Conservation (phyloP, 2,329 filamentous ascomycete species). For the Cytospora paraplurivora region DNA sequence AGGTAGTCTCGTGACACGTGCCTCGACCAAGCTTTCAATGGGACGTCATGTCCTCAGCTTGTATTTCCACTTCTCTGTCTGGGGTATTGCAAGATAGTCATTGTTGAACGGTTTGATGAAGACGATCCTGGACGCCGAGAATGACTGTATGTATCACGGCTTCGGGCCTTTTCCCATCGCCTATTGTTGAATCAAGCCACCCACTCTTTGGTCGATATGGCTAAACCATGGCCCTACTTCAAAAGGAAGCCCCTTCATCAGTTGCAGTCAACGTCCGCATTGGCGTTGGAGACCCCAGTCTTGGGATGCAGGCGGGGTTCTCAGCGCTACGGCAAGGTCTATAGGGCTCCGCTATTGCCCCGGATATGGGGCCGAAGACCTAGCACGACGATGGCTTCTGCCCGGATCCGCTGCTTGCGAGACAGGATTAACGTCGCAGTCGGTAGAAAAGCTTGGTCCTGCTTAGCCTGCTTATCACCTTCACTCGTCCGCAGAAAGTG, state of each 20-base stretch:
- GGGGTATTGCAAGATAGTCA: not conserved
- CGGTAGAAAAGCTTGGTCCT: not conserved
- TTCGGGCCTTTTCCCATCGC: not conserved
- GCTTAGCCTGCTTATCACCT: not conserved
- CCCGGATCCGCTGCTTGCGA: conserved; percentile 1
- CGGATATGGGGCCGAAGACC: conserved; percentile 2
- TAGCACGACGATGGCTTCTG: conserved; percentile 6
- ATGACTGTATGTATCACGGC: not conserved
- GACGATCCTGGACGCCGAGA: not conserved
- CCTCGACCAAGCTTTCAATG: not conserved
- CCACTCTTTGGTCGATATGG: not conserved
- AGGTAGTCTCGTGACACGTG: too few relatives aligned
- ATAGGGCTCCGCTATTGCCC: conserved; percentile 9
- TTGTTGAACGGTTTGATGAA: not conserved
- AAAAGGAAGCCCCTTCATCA: not conserved
- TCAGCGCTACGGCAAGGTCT: conserved; percentile 7
- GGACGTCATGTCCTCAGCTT: not conserved
- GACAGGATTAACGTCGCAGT: not conserved
- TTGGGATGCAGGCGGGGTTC: conserved; percentile 10
- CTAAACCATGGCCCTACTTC: too few relatives aligned
- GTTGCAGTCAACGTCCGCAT: not conserved
- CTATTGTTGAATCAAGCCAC: not conserved
- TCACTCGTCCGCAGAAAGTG: not conserved
- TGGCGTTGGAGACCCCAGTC: conserved; percentile 6
- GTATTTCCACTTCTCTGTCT: not conserved